A percentile compares a stretch with the other conserved stretches of the same genome.
Conservation (phyloP, 495 filamentous ascomycete genomes). For the Umbilicaria muhlenbergii region DNA sequence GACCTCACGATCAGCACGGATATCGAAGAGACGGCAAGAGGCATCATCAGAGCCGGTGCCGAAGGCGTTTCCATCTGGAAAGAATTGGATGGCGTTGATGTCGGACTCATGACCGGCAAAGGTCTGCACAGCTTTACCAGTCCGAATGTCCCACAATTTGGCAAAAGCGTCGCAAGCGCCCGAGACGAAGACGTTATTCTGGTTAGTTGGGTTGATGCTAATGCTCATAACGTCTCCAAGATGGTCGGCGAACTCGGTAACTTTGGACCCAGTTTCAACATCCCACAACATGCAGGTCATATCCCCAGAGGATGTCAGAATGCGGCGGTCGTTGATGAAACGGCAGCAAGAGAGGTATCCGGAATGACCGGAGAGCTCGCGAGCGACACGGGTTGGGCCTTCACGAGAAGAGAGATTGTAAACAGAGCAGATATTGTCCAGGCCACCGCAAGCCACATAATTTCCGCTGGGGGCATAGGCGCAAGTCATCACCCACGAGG, state of each 20-base stretch:
- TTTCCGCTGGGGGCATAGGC: conserved; percentile 97
- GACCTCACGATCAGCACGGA: conserved; percentile 88
- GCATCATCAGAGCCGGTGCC: conserved; percentile 97
- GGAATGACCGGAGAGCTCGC: conserved; percentile 91
- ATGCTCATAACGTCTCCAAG: conserved; percentile 99
- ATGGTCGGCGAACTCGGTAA: conserved; percentile 97
- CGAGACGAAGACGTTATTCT: conserved; percentile 89
- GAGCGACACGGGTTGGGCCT: conserved; percentile 88
- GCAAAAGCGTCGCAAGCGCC: conserved; percentile 97
- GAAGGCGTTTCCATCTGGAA: conserved; percentile 97
- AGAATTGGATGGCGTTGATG: conserved; percentile 98
- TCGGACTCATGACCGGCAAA: conserved; percentile 98
- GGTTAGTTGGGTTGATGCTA: conserved; percentile 98
- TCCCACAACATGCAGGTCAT: conserved; percentile 99
- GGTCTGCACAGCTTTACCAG: conserved; percentile 95
- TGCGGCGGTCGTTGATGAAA: conserved; percentile 96
- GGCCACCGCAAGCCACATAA: conserved; percentile 92
- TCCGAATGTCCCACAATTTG: conserved; percentile 97
- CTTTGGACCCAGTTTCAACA: conserved; percentile 91
- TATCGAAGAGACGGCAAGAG: conserved; percentile 93
- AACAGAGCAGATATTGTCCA: conserved; percentile 99
- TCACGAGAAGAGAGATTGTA: conserved; percentile 96
- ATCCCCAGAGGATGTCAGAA: conserved; percentile 94
- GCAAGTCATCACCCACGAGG: conserved; percentile 99
- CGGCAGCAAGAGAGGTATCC: conserved; percentile 97